phyloP scores from a whole-genome alignment of 352 stramenopile species.

The Blastocystis hominis region DNA sequence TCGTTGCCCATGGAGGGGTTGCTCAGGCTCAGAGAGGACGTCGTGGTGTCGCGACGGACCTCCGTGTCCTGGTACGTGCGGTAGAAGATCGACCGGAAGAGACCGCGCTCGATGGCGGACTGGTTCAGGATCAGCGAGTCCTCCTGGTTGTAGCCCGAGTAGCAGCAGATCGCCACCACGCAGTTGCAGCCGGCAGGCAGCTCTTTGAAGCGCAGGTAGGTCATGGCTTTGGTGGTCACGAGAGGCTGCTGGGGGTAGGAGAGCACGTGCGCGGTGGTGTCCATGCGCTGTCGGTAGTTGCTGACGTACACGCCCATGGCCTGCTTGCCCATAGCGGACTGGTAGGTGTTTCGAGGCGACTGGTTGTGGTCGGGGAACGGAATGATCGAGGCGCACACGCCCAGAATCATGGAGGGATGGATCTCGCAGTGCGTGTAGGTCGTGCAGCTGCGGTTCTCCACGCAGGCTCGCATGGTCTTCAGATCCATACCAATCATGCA shows the following conservation, averaged over 20 bases:
- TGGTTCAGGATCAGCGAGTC: constrained; percentile 99
- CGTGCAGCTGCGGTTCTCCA: constrained; percentile 69
- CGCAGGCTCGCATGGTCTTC: constrained; percentile 69
- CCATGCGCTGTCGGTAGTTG: constrained; percentile 96
- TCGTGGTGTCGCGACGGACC: constrained; percentile 61
- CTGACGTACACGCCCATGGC: constrained; percentile 97
- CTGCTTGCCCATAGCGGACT: constrained; percentile 99
- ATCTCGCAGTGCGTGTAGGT: constrained; percentile 99
- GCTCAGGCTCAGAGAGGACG: not conserved
- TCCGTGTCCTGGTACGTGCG: constrained; percentile 91
- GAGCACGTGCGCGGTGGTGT: constrained; percentile 97
- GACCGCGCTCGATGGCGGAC: constrained; percentile 91
- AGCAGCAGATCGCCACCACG: constrained; percentile 78
- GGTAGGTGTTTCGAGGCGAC: constrained; percentile 98
- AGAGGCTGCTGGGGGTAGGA: constrained; percentile 98
- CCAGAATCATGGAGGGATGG: constrained; percentile 97
- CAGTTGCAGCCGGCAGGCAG: constrained; percentile 93
- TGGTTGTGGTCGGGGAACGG: constrained; percentile 99
- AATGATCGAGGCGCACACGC: constrained; percentile 98
- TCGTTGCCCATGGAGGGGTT: constrained; percentile 12
- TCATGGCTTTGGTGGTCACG: constrained; percentile 94
- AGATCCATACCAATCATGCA: constrained; percentile 99
- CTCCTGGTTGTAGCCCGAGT: constrained; percentile 94
- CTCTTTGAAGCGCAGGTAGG: constrained; percentile 93
- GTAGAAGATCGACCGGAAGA: constrained; percentile 98